phyloP scores from a whole-genome alignment of 2,329 filamentous ascomycete species.

The Pseudogymnoascus sp. region DNA sequence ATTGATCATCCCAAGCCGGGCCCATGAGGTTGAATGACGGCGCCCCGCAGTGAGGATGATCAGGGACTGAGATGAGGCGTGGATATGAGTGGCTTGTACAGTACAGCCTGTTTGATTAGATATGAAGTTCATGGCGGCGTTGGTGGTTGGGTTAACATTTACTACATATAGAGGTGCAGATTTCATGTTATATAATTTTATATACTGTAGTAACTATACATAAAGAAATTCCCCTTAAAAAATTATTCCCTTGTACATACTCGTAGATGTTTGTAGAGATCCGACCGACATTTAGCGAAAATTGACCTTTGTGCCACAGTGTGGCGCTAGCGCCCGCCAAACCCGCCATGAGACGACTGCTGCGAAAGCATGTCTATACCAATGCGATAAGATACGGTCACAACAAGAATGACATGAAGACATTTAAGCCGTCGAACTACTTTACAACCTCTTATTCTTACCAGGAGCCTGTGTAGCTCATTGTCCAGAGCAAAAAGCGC shows the following conservation, averaged over 20 bases:
- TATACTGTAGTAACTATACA: slow-evolving; percentile 1
- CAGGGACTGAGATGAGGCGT: not conserved
- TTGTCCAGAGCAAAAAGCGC: not conserved
- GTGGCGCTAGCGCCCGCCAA: slow-evolving; percentile 7
- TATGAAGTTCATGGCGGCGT: slow-evolving; percentile 4
- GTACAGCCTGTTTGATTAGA: not conserved
- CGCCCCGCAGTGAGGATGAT: too few relatives aligned
- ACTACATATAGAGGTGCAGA: not conserved
- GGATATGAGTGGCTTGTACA: not conserved
- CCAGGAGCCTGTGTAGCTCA: not conserved
- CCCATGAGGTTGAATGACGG: too few relatives aligned
- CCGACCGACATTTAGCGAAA: not conserved
- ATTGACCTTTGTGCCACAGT: too few relatives aligned
- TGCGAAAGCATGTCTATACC: not conserved
- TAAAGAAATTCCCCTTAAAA: not conserved
- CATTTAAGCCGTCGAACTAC: not conserved
- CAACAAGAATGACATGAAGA: not conserved
- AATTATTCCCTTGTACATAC: not conserved
- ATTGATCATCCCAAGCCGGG: slow-evolving; percentile 32
- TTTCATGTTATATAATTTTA: slow-evolving; percentile 1
- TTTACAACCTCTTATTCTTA: not conserved
- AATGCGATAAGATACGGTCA: not conserved
- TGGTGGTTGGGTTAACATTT: not conserved
- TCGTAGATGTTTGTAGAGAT: not conserved
- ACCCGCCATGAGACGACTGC: slow-evolving; percentile 4